These are phyloP conservation scores for Russula foetens DNA, from an alignment of 768 basidiomycete species.

Conservation along the genomic window DNA sequence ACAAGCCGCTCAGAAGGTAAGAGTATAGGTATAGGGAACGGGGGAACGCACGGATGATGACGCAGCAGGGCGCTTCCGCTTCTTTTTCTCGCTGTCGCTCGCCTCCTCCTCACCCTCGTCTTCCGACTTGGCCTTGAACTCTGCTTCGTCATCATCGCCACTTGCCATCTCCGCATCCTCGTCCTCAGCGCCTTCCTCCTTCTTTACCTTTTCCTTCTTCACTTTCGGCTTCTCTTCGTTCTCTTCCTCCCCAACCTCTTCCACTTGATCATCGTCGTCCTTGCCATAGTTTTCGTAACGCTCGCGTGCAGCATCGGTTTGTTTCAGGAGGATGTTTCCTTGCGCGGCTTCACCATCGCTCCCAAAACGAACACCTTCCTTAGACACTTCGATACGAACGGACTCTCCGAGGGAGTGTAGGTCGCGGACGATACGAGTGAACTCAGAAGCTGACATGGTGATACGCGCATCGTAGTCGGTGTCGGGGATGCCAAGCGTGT, in stretches of 20 bases:
- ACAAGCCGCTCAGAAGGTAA: neutral
- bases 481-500: conserved; percentile 91
- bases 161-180: conserved; percentile 37
- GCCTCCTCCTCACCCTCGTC: conserved; percentile 32
- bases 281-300: conserved; percentile 22
- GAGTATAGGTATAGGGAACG: no score
- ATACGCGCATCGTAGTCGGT: conserved; percentile 95
- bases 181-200: conserved; percentile 30
- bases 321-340: conserved; percentile 77
- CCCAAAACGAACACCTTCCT: conserved; percentile 91
- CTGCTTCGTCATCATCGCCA: conserved; percentile 43
- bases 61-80: conserved; percentile 48
- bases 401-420: conserved; percentile 85
- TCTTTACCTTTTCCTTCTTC: conserved; percentile 45
- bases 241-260: conserved; percentile 35
- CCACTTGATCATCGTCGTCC: conserved; percentile 21
- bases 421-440: conserved; percentile 88
- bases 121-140: conserved; percentile 29
- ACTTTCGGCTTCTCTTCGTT: conserved; percentile 37
- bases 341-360: conserved; percentile 94
- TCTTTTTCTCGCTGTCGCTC: conserved; percentile 40
- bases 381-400: conserved; percentile 91
- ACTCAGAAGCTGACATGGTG: conserved; percentile 79
- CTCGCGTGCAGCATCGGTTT: conserved; percentile 37
- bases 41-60: conserved; percentile 37